A percentile compares a stretch with the other conserved stretches of the same genome.
phyloP scores from a whole-genome alignment of 495 filamentous ascomycete genomes.

The Penicillium lagena region DNA sequence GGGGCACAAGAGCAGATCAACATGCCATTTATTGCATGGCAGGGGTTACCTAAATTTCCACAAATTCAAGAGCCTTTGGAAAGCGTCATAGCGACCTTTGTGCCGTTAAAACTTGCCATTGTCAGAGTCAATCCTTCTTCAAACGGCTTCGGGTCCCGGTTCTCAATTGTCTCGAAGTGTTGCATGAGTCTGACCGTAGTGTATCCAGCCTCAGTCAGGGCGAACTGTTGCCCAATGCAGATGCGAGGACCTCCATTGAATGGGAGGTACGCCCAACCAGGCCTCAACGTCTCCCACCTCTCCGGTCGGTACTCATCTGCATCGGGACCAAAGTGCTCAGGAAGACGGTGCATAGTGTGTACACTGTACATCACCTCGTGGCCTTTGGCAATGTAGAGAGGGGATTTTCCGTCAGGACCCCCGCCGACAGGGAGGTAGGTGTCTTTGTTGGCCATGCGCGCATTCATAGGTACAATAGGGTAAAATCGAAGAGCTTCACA shows the following conservation, averaged over 20 bases:
- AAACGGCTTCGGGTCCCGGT: background rate
- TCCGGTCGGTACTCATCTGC: constrained; percentile 50
- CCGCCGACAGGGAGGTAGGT: constrained; percentile 59
- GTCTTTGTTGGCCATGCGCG: constrained; percentile 39
- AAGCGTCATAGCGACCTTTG: too few species aligned
- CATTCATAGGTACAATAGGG: constrained; percentile 53
- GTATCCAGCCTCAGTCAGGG: constrained; percentile 55
- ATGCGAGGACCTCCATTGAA: constrained; percentile 53
- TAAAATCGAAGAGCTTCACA: constrained; percentile 41
- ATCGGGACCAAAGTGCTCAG: constrained; percentile 50
- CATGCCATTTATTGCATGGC: too few species aligned
- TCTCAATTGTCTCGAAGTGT: constrained; percentile 35
- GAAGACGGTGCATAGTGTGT: constrained; percentile 47
- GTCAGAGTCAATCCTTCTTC: too few species aligned
- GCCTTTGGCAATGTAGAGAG: constrained; percentile 43
- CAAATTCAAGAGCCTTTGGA: too few species aligned
- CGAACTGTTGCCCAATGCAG: constrained; percentile 53
- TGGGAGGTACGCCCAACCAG: constrained; percentile 50
- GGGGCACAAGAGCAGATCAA: too few species aligned
- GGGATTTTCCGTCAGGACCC: constrained; percentile 52
- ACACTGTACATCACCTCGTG: constrained; percentile 36
- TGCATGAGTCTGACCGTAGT: constrained; percentile 39
- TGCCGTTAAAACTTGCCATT: too few species aligned
- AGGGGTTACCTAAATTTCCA: too few species aligned
- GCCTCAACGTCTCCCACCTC: constrained; percentile 41